Percentiles rank a stretch among this genome's conserved stretches.
Conservation (phyloP, 2,329 filamentous ascomycete genomes). For the Aspergillus costaricaensis region DNA sequence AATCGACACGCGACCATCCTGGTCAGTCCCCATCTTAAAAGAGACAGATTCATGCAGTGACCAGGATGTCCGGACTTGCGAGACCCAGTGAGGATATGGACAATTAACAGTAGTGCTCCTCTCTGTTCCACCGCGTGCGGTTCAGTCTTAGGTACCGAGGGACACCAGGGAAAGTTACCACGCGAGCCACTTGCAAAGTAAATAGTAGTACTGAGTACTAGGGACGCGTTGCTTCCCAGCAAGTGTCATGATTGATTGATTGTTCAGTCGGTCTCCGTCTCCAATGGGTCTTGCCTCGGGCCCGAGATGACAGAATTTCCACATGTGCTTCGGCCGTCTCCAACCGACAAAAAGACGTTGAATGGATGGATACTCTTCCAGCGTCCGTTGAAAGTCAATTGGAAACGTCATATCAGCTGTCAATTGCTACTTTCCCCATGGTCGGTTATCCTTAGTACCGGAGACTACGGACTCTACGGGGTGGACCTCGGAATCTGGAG, state of each 20-base stretch:
- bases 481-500: not conserved
- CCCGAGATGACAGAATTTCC: not conserved
- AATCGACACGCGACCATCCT: slow-evolving; percentile 10
- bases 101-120: not conserved
- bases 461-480: too few relatives aligned
- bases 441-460: too few relatives aligned
- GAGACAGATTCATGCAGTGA: slow-evolving; percentile 11
- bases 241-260: too few relatives aligned
- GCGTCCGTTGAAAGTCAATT: not conserved
- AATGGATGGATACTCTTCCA: not conserved
- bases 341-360: not conserved
- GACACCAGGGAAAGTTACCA: not conserved
- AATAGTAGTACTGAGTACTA: too few relatives aligned
- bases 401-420: not conserved
- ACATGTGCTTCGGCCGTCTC: slow-evolving; percentile 14
- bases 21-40: slow-evolving; percentile 3
- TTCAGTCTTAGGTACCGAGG: not conserved
- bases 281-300: slow-evolving; percentile 12
- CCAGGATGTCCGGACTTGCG: slow-evolving; percentile 3
- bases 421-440: not conserved
- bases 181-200: not conserved
- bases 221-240: too few relatives aligned
- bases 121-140: not conserved
- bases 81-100: not conserved
- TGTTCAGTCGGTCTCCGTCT: not conserved